A percentile compares a stretch with the other conserved stretches of the same genome.
phyloP scores from a whole-genome alignment of 2,329 filamentous ascomycete species.

The Xylariaceae sp. region DNA sequence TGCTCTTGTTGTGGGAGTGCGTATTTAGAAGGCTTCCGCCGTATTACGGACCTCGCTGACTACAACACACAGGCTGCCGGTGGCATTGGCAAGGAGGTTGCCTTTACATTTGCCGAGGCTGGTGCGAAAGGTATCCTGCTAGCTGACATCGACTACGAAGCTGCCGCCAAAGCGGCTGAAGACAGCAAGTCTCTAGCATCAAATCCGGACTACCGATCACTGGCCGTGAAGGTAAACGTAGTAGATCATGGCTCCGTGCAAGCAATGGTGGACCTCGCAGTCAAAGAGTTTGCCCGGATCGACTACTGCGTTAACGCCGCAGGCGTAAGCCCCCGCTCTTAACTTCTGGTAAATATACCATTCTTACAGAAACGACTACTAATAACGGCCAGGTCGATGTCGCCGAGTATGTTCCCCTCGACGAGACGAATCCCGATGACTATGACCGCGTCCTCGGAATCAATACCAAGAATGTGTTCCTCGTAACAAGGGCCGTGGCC shows the following conservation, averaged over 20 bases:
- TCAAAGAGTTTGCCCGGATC: conserved; percentile 19
- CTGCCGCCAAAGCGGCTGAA: conserved; percentile 5
- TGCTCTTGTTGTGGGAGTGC: conserved; percentile 16
- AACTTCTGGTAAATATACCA: background rate
- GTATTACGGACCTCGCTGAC: background rate
- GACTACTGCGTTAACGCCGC: conserved; percentile 26
- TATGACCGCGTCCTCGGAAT: conserved; percentile 28
- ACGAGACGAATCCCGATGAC: conserved; percentile 25
- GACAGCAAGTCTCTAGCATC: conserved; percentile 18
- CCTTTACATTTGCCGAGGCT: conserved; percentile 24
- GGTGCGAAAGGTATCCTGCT: conserved; percentile 24
- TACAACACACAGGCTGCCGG: conserved; percentile 18
- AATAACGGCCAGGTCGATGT: conserved; percentile 19
- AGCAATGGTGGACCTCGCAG: conserved; percentile 6
- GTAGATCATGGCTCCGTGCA: conserved; percentile 15
- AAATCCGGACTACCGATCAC: conserved; percentile 5
- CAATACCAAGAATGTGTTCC: conserved; percentile 26
- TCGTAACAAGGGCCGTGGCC: conserved; percentile 20
- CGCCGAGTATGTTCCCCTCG: conserved; percentile 24
- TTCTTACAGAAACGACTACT: background rate
- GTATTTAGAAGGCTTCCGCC: background rate
- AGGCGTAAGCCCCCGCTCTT: conserved; percentile 11
- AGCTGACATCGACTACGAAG: conserved; percentile 24
- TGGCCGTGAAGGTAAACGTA: conserved; percentile 8
- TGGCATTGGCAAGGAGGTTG: conserved; percentile 25